A percentile compares a stretch with the other conserved stretches of the same genome.
Evolutionary conservation across 2,329 filamentous ascomycete genomes (phyloP).

Genomic region (Ceratocystis cubensis): DNA sequence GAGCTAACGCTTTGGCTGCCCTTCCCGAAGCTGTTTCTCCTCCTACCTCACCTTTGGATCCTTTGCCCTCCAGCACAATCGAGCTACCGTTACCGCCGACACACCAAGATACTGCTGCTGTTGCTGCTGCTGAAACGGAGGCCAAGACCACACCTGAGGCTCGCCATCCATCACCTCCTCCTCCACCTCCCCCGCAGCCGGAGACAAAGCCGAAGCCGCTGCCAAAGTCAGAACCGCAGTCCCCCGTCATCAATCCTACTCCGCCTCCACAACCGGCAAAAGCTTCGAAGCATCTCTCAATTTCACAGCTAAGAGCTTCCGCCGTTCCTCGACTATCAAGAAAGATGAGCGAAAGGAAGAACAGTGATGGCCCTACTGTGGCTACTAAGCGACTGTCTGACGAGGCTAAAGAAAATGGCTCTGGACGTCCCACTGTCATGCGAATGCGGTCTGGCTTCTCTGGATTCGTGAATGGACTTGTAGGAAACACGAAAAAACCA

Average conservation of each 20-base stretch:
- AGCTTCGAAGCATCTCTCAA: constrained; percentile 25
- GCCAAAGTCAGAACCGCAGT: not conserved
- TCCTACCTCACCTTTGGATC: constrained; percentile 13
- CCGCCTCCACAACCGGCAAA: not conserved
- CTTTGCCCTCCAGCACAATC: not conserved
- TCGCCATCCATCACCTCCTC: not conserved
- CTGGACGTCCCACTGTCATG: constrained; percentile 38
- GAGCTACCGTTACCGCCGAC: constrained; percentile 5
- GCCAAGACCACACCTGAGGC: not conserved
- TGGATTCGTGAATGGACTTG: constrained; percentile 69
- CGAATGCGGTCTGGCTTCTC: constrained; percentile 84
- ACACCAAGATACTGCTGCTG: not conserved
- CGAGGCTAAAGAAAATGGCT: constrained; percentile 35
- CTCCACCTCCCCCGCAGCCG: not conserved
- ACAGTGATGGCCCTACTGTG: constrained; percentile 37
- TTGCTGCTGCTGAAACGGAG: not conserved
- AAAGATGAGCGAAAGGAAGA: constrained; percentile 39
- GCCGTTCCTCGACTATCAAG: constrained; percentile 34
- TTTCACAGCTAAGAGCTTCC: constrained; percentile 15
- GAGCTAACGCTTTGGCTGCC: constrained; percentile 19
- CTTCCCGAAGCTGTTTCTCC: constrained; percentile 20
- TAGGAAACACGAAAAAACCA: constrained; percentile 77
- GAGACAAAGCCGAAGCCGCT: not conserved
- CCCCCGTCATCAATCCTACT: not conserved
- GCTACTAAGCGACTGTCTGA: constrained; percentile 66